Evolutionary conservation across 345 rosid genomes (phyloP), one percentile per base, ranked within the genome.

Genomic region (Fremontodendron californicum): DNA sequence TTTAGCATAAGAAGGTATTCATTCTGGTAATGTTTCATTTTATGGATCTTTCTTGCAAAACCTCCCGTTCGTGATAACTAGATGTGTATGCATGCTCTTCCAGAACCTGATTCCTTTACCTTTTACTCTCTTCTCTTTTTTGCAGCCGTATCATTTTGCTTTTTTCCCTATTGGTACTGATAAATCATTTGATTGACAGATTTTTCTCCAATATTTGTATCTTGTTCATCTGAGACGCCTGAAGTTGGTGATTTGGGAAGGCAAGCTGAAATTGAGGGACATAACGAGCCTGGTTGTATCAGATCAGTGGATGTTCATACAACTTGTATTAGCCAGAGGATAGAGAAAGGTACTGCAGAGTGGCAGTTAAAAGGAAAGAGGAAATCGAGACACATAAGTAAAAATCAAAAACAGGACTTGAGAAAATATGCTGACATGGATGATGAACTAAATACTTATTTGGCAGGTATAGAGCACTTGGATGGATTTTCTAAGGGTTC

Each of bases 311-410:
- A 81, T 39, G 58, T 45, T 33, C 75, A 75, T 82, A 74, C 39
- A 54, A 83, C 75, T 79, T 82, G 54, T 78, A 80, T 84, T 72
- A 81, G 85, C 84, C 85, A 82, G 74, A 86, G 84, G 80, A 86
- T 83, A 73, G 93, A 88, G 86, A 88, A 84, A 79, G 90, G 72
- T n/a, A n/a, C n/a, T n/a, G n/a, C n/a, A n/a, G n/a, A n/a, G n/a
- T n/a, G n/a, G n/a, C n/a, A n/a, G n/a, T n/a, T n/a, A n/a, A n/a
- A 93, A 87, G 89, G 98, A 80, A 95, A 95, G 90, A 89, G 99
- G 85, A 95, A 95, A 77, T 92, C 88, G 2, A 93, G 99, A 83
- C 89, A 88, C 61, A 86, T 52, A 79, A 86, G 88, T 79, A 90
- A 90, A 83, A 90, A 60, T 83, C 88, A 88, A 79, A 88, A 87